Evolutionary conservation across 1,284 basidiomycete species (phyloP).

Genomic region (Cryptococcus sp.): DNA sequence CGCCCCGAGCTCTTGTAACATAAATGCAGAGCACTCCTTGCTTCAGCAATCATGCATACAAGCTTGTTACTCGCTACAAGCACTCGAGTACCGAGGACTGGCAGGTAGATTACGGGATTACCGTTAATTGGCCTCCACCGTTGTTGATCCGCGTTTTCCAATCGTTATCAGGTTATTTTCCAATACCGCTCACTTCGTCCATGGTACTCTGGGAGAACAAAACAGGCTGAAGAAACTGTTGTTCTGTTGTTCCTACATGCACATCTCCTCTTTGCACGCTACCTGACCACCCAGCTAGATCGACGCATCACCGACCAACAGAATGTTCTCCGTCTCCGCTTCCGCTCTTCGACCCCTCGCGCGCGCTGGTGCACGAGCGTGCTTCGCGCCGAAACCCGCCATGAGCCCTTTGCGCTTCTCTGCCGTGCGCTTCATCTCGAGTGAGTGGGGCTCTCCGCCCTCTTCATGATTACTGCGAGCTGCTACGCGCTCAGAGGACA

Average conservation of each 20-base stretch:
- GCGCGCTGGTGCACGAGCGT: constrained; percentile 18
- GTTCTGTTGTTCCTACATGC: not conserved
- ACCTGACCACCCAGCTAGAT: not conserved
- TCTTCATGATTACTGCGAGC: too few species aligned
- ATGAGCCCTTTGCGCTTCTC: constrained; percentile 17
- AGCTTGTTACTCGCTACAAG: too few species aligned
- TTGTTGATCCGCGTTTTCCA: constrained; percentile 1
- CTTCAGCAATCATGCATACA: too few species aligned
- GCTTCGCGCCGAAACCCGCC: constrained; percentile 17
- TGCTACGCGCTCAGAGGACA: too few species aligned
- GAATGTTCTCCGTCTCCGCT: constrained; percentile 25
- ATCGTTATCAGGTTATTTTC: not conserved
- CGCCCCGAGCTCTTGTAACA: too few species aligned
- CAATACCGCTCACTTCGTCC: too few species aligned
- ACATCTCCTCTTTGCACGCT: not conserved
- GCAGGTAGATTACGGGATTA: too few species aligned
- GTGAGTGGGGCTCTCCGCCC: constrained; percentile 11
- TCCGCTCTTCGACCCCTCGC: constrained; percentile 25
- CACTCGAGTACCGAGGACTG: too few species aligned
- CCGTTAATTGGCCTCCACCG: not conserved
- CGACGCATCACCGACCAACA: not conserved
- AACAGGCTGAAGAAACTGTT: too few species aligned
- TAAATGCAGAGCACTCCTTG: too few species aligned
- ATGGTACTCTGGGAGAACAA: too few species aligned
- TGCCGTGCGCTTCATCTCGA: constrained; percentile 33